Base-by-base conservation (phyloP, 2,329 filamentous ascomycete genomes). In the Neofusicoccum parvum region DNA sequence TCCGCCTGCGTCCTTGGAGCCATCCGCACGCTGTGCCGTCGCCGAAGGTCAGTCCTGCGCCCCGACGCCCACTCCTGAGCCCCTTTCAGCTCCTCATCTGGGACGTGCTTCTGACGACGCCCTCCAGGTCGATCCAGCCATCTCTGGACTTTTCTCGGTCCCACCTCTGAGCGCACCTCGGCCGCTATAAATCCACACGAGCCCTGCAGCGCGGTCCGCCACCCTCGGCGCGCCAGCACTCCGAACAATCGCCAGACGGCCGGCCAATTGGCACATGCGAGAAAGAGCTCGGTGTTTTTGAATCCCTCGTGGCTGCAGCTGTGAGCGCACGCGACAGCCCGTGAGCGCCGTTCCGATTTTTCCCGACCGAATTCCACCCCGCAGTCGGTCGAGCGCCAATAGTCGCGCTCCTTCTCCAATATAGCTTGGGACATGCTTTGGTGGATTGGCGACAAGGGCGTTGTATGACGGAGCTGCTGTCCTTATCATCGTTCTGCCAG, bases 341-440 rank as follows among this genome's bases (percentile, higher is more conserved):
- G 27, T 15, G 32, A 37, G 27, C 56, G 62, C n/a, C 53, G 23
- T 65, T 39, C 63, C 63, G 63, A 59, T 65, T 65, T 23, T 20
- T 43, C 53, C 53, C 63, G 63, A 64, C 6, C 27, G 48, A 20
- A 41, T 41, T 36, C 7, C 63, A 50, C 63, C 53, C 45, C 45
- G 63, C 51, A 41, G 32, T 50, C 63, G 51, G 20, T 59, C 23
- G 34, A 51, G 37, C 51, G 63, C 62, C 51, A 49, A 65, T 49
- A 34, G 43, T 46, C 46, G 51, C 41, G 63, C 32, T 58, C 36
- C 63, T 65, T 59, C 45, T 48, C 46, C 17, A 51, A 60, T 39
- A 56, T 64, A 65, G 53, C 27, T 49, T 65, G 53, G 63, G 63
- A 58, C 63, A 65, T 65, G 63, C 51, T 50, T 17, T 58, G 63